Conservation (phyloP, 495 filamentous ascomycete genomes). For the Daldinia concentrica region DNA sequence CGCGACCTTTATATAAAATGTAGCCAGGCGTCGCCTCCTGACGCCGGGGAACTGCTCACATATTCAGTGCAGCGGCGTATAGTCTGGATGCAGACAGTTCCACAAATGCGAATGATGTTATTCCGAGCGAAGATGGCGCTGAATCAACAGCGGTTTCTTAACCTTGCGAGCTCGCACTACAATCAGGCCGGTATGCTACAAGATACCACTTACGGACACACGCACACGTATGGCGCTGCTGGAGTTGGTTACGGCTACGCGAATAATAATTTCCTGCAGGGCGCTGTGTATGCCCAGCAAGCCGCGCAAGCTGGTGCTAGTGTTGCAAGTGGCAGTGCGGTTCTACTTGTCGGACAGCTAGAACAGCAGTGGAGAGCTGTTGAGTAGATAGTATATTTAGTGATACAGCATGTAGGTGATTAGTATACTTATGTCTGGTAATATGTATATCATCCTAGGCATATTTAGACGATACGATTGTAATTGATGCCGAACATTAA, state of each 20-base stretch:
- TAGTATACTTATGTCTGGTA: not conserved
- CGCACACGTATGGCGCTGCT: conserved; percentile 10
- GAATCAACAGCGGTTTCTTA: not conserved
- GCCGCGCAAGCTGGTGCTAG: conserved; percentile 11
- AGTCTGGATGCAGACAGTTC: not conserved
- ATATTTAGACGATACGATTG: not conserved
- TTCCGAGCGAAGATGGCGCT: not conserved
- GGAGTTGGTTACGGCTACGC: conserved; percentile 34
- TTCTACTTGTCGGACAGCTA: conserved; percentile 23
- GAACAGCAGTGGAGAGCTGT: conserved; percentile 37
- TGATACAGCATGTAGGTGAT: not conserved
- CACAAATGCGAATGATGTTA: not conserved
- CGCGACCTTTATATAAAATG: conserved; percentile 45
- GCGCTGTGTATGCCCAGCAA: conserved; percentile 31
- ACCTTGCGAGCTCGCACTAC: not conserved
- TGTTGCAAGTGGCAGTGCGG: conserved; percentile 1
- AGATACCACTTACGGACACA: not conserved
- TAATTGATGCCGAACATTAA: not conserved
- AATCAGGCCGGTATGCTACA: not conserved
- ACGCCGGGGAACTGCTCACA: conserved; percentile 19
- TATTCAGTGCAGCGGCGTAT: not conserved
- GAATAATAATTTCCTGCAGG: conserved; percentile 35
- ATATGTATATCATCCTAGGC: not conserved
- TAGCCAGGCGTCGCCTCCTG: conserved; percentile 36
- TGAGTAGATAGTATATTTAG: conserved; percentile 14